Evolutionary conservation across 2,329 filamentous ascomycete species (phyloP).

Genomic region (Trichothecium roseum): DNA sequence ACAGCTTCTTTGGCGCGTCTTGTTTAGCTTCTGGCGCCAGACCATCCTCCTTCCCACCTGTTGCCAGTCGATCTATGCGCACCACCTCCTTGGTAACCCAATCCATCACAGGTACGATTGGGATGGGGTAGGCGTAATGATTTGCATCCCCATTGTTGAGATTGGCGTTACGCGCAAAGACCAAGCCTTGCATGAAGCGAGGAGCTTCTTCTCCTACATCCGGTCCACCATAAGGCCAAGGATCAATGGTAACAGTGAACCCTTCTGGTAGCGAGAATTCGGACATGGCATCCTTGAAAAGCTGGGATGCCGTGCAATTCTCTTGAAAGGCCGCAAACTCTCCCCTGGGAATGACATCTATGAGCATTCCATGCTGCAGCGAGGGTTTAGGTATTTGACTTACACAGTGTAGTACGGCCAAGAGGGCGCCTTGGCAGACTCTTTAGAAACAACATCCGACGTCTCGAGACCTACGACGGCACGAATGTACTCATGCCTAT

Average conservation of each 20-base stretch:
- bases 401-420: conserved; percentile 27
- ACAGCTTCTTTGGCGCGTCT: conserved; percentile 30
- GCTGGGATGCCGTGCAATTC: conserved; percentile 27
- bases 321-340: conserved; percentile 31
- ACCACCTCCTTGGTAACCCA: conserved; percentile 41
- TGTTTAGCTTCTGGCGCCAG: conserved; percentile 20
- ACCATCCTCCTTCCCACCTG: conserved; percentile 33
- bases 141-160: conserved; percentile 44
- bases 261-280: conserved; percentile 35
- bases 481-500: conserved; percentile 21
- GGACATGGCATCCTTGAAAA: conserved; percentile 35
- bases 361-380: too few relatives aligned
- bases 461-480: conserved; percentile 26
- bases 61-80: conserved; percentile 46
- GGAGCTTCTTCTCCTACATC: conserved; percentile 26
- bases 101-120: conserved; percentile 49
- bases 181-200: conserved; percentile 38
- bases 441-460: conserved; percentile 16
- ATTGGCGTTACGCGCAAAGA: conserved; percentile 32
- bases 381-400: neutral
- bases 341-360: conserved; percentile 12
- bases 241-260: conserved; percentile 34
- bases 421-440: conserved; percentile 12
- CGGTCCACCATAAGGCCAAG: conserved; percentile 57
- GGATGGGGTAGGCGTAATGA: conserved; percentile 52